These are phyloP conservation scores for Blumeria graminis DNA, from an alignment of 2,329 filamentous ascomycete genomes.

Conservation along the genomic window DNA sequence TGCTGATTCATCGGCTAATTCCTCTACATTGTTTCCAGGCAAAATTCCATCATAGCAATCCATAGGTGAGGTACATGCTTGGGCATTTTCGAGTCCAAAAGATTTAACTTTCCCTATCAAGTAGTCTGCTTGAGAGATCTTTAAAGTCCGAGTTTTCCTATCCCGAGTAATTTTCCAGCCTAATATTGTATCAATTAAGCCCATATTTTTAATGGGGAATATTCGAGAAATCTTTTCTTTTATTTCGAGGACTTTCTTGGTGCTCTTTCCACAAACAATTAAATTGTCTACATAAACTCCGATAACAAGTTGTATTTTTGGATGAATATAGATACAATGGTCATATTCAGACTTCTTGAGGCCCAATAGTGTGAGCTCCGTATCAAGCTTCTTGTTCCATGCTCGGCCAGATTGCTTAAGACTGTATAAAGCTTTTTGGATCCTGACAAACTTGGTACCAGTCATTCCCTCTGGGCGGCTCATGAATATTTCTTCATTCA, in stretches of 20 bases:
- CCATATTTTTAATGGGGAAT: neutral
- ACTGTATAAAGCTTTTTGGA: neutral
- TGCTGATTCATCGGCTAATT: neutral
- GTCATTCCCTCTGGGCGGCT: neutral
- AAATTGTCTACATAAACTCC: neutral
- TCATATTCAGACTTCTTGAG: neutral
- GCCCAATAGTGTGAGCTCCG: neutral
- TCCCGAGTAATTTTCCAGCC: neutral
- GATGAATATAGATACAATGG: neutral
- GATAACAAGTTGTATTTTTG: neutral
- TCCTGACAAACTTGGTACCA: neutral
- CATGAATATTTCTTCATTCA: neutral
- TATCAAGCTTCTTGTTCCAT: neutral
- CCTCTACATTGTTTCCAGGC: neutral
- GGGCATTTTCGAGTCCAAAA: neutral
- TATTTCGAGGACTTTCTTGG: no score
- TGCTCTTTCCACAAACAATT: no score
- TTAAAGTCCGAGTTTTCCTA: neutral
- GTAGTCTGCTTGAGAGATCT: conserved; percentile 1
- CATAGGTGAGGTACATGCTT: neutral
- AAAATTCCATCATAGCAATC: neutral
- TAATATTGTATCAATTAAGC: neutral
- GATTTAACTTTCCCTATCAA: neutral
- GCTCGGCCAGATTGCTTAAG: neutral
- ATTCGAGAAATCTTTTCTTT: neutral